Evolutionary conservation across 1,139 yeast genomes (phyloP).

Genomic region (Arxiozyma bovina): DNA sequence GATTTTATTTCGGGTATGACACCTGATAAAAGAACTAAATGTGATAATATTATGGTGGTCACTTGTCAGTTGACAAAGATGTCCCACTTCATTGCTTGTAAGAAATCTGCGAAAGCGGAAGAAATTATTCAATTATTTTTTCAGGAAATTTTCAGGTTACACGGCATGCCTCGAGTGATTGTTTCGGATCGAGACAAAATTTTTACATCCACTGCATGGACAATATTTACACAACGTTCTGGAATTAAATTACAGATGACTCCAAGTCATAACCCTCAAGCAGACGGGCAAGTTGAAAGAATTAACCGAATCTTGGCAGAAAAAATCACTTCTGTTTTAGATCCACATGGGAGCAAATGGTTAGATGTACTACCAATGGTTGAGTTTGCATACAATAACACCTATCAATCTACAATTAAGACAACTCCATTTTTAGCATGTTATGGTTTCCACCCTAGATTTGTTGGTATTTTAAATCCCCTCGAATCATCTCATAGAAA

Average conservation of each 20-base stretch:
- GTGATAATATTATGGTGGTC: background rate
- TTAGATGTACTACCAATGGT: background rate
- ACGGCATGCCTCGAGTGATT: constrained; percentile 1
- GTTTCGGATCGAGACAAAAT: background rate
- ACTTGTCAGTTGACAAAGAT: constrained; percentile 1
- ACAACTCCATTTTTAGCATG: constrained; percentile 1
- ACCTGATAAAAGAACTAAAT: background rate
- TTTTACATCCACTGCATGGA: background rate
- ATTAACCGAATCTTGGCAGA: background rate
- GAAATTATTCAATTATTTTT: background rate
- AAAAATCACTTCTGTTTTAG: constrained; percentile 11
- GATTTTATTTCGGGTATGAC: constrained; percentile 2
- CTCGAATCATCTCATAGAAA: background rate
- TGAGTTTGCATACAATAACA: constrained; percentile 1
- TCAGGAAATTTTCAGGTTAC: background rate
- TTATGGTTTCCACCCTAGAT: constrained; percentile 1
- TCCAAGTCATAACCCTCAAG: background rate
- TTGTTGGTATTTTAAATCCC: background rate
- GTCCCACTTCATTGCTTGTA: background rate
- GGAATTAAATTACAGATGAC: background rate
- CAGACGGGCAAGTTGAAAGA: constrained; percentile 3
- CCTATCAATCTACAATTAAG: constrained; percentile 5
- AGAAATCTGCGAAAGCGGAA: background rate
- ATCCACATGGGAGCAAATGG: constrained; percentile 14
- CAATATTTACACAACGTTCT: background rate